Evolutionary conservation across 2,329 filamentous ascomycete species (phyloP).

Genomic region (Fusarium sp.): DNA sequence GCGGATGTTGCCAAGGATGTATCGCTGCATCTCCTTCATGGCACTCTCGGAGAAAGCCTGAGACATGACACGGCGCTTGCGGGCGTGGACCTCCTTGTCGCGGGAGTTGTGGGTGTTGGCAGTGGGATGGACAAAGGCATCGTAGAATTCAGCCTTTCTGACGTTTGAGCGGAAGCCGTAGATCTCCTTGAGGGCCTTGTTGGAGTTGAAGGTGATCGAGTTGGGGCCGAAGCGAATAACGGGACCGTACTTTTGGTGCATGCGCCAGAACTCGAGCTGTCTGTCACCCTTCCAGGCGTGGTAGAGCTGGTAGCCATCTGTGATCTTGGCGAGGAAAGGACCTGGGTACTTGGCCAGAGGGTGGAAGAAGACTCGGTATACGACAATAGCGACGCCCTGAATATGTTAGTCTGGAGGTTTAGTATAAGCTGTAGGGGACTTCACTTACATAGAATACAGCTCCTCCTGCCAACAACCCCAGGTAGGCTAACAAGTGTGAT

Average conservation of each 20-base stretch:
- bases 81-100: constrained; percentile 75
- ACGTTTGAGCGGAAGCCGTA: constrained; percentile 74
- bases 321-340: constrained; percentile 71
- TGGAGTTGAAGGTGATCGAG: constrained; percentile 80
- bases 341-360: constrained; percentile 74
- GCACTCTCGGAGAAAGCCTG: constrained; percentile 77
- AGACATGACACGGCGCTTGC: constrained; percentile 77
- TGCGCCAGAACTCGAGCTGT: constrained; percentile 77
- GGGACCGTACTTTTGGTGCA: constrained; percentile 79
- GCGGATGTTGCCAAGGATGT: constrained; percentile 74
- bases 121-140: constrained; percentile 76
- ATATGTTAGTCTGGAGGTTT: constrained; percentile 3
- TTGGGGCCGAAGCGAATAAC: constrained; percentile 84
- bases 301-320: constrained; percentile 75
- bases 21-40: constrained; percentile 75
- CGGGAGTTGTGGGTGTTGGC: constrained; percentile 80
- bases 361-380: constrained; percentile 73
- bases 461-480: constrained; percentile 53
- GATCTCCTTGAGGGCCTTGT: constrained; percentile 73
- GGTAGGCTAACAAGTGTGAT: constrained; percentile 56
- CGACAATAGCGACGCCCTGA: constrained; percentile 56
- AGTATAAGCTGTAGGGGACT: neutral
- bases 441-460: constrained; percentile 57
- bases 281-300: constrained; percentile 80
- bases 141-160: constrained; percentile 78